Evolutionary conservation across 1,139 yeast genomes (phyloP).

Genomic region (Starmera stellimalicola): DNA sequence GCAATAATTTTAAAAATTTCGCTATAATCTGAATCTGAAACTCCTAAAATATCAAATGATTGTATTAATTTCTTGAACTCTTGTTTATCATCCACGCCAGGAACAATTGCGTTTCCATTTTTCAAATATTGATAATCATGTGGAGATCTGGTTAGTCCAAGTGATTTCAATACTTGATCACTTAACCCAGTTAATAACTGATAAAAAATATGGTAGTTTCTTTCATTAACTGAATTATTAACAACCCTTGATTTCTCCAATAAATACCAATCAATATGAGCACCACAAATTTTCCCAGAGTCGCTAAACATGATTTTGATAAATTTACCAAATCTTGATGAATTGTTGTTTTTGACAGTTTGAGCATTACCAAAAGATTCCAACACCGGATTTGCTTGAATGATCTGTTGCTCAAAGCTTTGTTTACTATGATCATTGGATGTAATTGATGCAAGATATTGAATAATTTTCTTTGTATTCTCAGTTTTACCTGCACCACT

Average conservation of each 20-base stretch:
- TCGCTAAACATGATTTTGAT: constrained; percentile 73
- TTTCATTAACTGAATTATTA: constrained; percentile 63
- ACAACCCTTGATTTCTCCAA: constrained; percentile 91
- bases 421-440: constrained; percentile 22
- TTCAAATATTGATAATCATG: constrained; percentile 46
- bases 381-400: constrained; percentile 90
- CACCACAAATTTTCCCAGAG: constrained; percentile 68
- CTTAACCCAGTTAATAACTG: constrained; percentile 70
- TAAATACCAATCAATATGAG: constrained; percentile 89
- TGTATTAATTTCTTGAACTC: constrained; percentile 54
- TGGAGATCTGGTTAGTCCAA: constrained; percentile 37
- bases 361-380: constrained; percentile 98
- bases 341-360: constrained; percentile 87
- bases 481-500: constrained; percentile 99
- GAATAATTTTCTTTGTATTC: constrained; percentile 92
- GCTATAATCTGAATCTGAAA: constrained; percentile 43
- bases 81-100: constrained; percentile 64
- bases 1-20: constrained; percentile 64
- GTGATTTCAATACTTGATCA: constrained; percentile 34
- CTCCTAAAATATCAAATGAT: constrained; percentile 71
- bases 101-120: constrained; percentile 43
- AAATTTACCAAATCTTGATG: constrained; percentile 95
- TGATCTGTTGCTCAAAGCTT: constrained; percentile 70
- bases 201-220: constrained; percentile 90
- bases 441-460: constrained; percentile 77